Conservation (phyloP, 208 protist genomes). For the Acanthamoeba divionensis region DNA sequence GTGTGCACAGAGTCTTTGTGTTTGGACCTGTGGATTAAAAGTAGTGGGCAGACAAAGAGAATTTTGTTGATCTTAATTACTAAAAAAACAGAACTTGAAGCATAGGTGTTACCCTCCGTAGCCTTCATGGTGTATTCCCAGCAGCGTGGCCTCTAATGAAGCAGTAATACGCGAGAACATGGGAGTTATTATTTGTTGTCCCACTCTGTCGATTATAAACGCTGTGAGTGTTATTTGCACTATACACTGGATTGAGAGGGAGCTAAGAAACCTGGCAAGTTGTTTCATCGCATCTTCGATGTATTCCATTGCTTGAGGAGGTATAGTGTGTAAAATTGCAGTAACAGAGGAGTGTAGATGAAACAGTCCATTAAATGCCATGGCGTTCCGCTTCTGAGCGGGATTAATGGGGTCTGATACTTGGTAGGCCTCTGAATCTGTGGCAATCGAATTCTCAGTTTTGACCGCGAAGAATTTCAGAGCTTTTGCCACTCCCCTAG, state of each 20-base stretch:
- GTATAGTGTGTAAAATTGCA: neutral
- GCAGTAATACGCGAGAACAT: neutral
- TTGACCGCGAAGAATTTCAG: neutral
- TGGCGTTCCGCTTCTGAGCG: slow-evolving; percentile 19
- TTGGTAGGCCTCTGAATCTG: slow-evolving; percentile 32
- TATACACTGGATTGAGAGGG: neutral
- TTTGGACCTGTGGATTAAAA: neutral
- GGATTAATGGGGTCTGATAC: neutral
- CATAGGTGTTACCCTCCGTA: neutral
- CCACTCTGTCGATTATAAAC: too few species aligned
- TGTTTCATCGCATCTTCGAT: neutral
- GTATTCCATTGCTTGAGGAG: neutral
- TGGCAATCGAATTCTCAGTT: neutral
- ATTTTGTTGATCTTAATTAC: too few species aligned
- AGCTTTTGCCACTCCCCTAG: neutral
- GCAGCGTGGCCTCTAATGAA: neutral
- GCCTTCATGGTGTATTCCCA: slow-evolving; percentile 21
- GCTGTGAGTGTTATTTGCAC: neutral
- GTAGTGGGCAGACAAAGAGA: too few species aligned
- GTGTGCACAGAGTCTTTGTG: neutral
- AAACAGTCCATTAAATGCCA: slow-evolving; percentile 18
- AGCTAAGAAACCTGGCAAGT: neutral
- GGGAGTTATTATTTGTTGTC: slow-evolving; percentile 24
- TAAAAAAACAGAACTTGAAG: too few species aligned
- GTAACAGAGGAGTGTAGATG: slow-evolving; percentile 26